These are phyloP conservation scores for Hypoxylon cercidicola DNA, from an alignment of 495 filamentous ascomycete genomes.

Conservation along the genomic window DNA sequence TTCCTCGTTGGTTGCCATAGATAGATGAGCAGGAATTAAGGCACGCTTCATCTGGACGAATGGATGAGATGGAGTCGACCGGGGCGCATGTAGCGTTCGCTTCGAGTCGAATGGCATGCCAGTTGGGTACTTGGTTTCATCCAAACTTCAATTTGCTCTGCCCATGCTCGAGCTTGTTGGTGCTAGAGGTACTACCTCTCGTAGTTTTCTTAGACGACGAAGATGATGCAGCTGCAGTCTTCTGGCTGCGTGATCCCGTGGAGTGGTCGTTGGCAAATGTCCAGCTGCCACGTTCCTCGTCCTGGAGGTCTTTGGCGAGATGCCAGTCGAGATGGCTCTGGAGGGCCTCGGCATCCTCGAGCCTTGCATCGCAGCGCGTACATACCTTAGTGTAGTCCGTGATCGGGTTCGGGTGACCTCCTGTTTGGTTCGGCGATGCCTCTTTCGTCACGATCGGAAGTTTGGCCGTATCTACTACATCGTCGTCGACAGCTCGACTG, in stretches of 20 bases:
- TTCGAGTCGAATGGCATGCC: conserved; percentile 39
- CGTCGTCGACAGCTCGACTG: conserved; percentile 41
- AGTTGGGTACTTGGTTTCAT: conserved; percentile 51
- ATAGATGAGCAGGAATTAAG: conserved; percentile 23
- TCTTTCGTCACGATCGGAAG: conserved; percentile 33
- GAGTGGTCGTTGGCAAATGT: conserved; percentile 53
- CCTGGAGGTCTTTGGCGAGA: conserved; percentile 86
- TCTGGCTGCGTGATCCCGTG: conserved; percentile 44
- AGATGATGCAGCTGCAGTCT: conserved; percentile 47
- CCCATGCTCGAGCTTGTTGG: conserved; percentile 73
- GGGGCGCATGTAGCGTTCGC: conserved; percentile 38
- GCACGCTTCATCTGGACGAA: conserved; percentile 39
- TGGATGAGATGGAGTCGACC: conserved; percentile 25
- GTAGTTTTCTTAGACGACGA: conserved; percentile 43
- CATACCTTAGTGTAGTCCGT: conserved; percentile 65
- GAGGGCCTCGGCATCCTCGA: conserved; percentile 65
- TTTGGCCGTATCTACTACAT: conserved; percentile 37
- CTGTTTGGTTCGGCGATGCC: conserved; percentile 36
- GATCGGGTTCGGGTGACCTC: conserved; percentile 51
- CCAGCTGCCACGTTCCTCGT: conserved; percentile 63
- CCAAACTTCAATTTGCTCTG: conserved; percentile 81
- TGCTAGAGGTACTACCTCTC: conserved; percentile 39
- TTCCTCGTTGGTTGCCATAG: conserved; percentile 31
- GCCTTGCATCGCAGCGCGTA: conserved; percentile 67
- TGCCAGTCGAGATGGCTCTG: conserved; percentile 95